Evolutionary conservation across 805 yeast species (phyloP), one percentile per base, ranked within the genome.

Genomic region (Metschnikowia shivogae): DNA sequence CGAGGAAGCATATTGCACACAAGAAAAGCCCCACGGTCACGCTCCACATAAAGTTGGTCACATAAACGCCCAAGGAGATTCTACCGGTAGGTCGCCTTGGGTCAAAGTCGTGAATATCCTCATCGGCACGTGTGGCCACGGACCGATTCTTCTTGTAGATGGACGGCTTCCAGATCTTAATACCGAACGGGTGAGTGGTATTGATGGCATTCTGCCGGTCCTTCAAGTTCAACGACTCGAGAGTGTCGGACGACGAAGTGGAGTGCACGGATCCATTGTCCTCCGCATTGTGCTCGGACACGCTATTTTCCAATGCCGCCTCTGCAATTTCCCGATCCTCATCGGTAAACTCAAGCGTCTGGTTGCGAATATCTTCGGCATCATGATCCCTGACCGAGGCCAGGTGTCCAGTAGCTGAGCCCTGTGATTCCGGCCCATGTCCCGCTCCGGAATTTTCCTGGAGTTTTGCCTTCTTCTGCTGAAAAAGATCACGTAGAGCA

Each of bases 91-190:
- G 72, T 54, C 53, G 68, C 56, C 61, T 51, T 3, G 70, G 65
- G 43, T 72, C 74, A 13, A 82, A 78, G 38, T 89, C 90, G 64
- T 92, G 97, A 54, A 93, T 88, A 72, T 93, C 99, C 50, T 86
- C 86, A 48, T 88, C 95, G 1, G 98, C 97, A 47, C 88, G 83
- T 34, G 82, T 75, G 54, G 93, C 93, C 28, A 93, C 97, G 4
- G 97, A 87, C 58, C 99, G 81, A 47, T 78, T 77, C 64, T 93
- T 93, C 63, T 93, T 93, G 67, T 93, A 93, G 45, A 93, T 71
- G 2, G 98, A 97, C 1, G 99, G 99, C 60, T 93, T 93, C 99
- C 99, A 93, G 57, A 93, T 88, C 63, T 96, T 84, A 37, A 93
- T 92, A 75, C 99, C 99, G 59, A 93, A 93, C 0, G 99, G 99